Conservation (phyloP, 768 basidiomycete species). For the Tricholoma saponaceum region DNA sequence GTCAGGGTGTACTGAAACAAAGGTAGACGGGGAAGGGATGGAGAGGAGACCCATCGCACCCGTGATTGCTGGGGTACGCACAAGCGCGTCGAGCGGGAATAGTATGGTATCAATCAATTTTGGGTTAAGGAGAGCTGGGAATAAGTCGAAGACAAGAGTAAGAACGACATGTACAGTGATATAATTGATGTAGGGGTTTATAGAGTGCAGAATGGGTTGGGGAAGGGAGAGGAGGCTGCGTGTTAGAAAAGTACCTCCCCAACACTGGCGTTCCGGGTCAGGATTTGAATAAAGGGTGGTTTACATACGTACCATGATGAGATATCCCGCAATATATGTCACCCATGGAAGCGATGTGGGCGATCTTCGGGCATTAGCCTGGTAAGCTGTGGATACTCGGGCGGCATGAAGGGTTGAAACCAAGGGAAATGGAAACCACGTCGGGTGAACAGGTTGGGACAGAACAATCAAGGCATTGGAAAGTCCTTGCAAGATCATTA, state of each 20-base stretch:
- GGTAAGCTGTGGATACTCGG: conserved; percentile 41
- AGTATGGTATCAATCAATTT: conserved; percentile 36
- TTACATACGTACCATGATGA: conserved; percentile 36
- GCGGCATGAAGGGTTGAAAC: conserved; percentile 41
- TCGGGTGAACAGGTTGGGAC: conserved; percentile 32
- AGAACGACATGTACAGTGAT: conserved; percentile 39
- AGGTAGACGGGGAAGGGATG: conserved; percentile 21
- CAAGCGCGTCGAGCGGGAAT: conserved; percentile 47
- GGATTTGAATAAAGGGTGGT: background rate
- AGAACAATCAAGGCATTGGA: conserved; percentile 15
- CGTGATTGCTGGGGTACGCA: conserved; percentile 40
- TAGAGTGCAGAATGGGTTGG: conserved; percentile 42
- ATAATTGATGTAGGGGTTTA: conserved; percentile 45
- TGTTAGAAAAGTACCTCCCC: conserved; percentile 44
- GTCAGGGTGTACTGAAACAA: conserved; percentile 25
- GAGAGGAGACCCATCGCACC: conserved; percentile 32
- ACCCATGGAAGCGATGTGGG: conserved; percentile 34
- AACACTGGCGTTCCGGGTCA: conserved; percentile 14
- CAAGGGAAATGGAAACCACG: conserved; percentile 36
- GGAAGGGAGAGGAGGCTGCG: conserved; percentile 41
- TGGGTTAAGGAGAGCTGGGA: conserved; percentile 21
- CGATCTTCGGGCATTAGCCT: conserved; percentile 32
- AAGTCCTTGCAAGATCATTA: background rate
- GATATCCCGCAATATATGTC: conserved; percentile 40
- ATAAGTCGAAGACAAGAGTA: conserved; percentile 35